Evolutionary conservation across 495 filamentous ascomycete genomes (phyloP).

Genomic region (Penicillium canariense): DNA sequence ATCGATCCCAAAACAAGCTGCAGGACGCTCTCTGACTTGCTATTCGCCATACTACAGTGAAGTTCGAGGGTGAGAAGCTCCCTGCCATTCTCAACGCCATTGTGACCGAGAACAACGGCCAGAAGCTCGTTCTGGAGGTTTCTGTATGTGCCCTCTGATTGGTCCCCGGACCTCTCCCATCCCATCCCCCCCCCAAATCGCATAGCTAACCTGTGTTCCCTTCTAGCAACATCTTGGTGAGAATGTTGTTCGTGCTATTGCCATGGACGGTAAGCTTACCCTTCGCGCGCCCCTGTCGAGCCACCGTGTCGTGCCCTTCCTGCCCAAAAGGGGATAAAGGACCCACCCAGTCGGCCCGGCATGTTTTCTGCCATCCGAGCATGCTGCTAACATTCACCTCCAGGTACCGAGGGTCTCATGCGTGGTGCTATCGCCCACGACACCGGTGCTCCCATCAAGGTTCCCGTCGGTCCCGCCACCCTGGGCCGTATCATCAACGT

Average conservation of each 20-base stretch:
- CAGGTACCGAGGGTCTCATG: slow-evolving; percentile 98
- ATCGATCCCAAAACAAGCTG: slow-evolving; percentile 30
- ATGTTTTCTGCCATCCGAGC: background rate
- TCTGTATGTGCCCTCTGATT: slow-evolving; percentile 63
- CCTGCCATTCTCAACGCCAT: slow-evolving; percentile 98
- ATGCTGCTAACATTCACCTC: background rate
- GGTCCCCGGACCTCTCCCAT: slow-evolving; percentile 22
- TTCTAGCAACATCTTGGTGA: slow-evolving; percentile 97
- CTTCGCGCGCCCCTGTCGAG: slow-evolving; percentile 9
- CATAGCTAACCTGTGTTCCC: slow-evolving; percentile 23
- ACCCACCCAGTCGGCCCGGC: slow-evolving; percentile 23
- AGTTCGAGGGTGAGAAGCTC: slow-evolving; percentile 93
- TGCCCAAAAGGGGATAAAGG: slow-evolving; percentile 16
- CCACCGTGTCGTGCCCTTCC: slow-evolving; percentile 26
- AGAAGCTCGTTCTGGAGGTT: slow-evolving; percentile 97
- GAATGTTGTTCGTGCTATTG: slow-evolving; percentile 99
- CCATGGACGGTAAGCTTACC: slow-evolving; percentile 91
- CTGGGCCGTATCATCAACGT: slow-evolving; percentile 99
- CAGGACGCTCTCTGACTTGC: slow-evolving; percentile 41
- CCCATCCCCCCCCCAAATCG: background rate
- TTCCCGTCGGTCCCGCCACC: slow-evolving; percentile 91
- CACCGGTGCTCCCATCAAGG: slow-evolving; percentile 92
- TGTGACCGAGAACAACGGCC: slow-evolving; percentile 82
- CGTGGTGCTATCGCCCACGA: slow-evolving; percentile 82
- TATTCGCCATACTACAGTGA: slow-evolving; percentile 53